Base-by-base conservation (phyloP, 1,139 yeast species). In the Arxiozyma slooffiae region DNA sequence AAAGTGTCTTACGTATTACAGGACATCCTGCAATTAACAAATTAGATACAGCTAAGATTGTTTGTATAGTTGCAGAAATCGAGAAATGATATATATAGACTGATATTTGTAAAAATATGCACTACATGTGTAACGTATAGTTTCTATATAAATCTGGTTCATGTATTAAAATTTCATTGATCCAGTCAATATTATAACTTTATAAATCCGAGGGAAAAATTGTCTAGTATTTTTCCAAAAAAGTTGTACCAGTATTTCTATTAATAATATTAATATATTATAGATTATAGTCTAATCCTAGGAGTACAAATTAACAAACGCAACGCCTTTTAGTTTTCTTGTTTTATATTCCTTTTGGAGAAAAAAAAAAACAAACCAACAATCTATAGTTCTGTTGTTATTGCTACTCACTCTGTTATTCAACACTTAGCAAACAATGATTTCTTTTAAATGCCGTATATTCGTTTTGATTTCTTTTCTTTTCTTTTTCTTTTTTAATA, bases 1-100 rank as follows among this genome's bases (percentile, higher is more conserved):
- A 79, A 50, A 71, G 78, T 40, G 68, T 77, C 23, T 65, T 80
- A 17, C 72, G 79, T 22, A 82, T 75, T 1, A 59, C 77, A 47
- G 71, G 74, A 2, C 85, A 80, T 58, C 71, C 83, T 48, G 68
- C 71, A 38, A 76, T 79, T 55, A 71, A 79, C 22, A 73, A 56
- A 40, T 43, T 80, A 44, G 75, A 81, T 17, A 80, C 85, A 0
- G 85, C 85, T 0, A 83, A 83, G 17, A 74, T 79, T 74, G 76
- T 81, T 21, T 81, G 82, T 8, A 68, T 78, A 23, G 76, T 80
- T 5, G 75, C 80, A n/a, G 76, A 73, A 57, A 78, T 42, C n/a
- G 21, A 42, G 20, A 40, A 39, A 26, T 39, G n/a, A 18, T 6
- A 20, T 38, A 21, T 8, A 9, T 11, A 11, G 11, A 30, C n/a